Conservation (phyloP, 257 asterid species). For the Nyctanthes arbortristis region DNA sequence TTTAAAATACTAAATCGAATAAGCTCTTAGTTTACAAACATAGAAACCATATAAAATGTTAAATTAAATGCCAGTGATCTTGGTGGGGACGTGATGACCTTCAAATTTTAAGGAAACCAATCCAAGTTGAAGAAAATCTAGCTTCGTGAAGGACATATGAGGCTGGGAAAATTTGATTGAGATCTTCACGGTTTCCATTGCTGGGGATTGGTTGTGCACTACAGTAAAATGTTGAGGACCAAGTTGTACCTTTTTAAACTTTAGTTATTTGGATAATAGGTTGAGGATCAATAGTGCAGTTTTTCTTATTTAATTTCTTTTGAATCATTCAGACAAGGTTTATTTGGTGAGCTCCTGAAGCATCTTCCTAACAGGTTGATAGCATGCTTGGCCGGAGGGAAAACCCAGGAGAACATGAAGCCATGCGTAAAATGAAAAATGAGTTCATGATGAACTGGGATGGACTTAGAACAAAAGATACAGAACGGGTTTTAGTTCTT, state of each 20-base stretch:
- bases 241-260: too few relatives aligned
- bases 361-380: constrained; percentile 61
- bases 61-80: too few relatives aligned
- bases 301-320: not conserved
- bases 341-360: not conserved
- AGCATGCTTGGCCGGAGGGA: constrained; percentile 96
- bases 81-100: too few relatives aligned
- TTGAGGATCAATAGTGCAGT: not conserved
- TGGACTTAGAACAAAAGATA: constrained; percentile 89
- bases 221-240: not conserved
- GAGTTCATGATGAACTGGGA: constrained; percentile 99
- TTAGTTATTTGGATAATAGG: not conserved
- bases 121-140: not conserved
- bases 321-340: not conserved
- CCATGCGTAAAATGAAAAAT: constrained; percentile 98
- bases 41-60: too few relatives aligned
- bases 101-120: not conserved
- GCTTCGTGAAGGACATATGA: not conserved
- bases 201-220: not conserved
- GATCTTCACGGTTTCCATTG: not conserved
- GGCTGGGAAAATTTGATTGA: not conserved
- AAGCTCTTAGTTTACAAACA: too few relatives aligned
- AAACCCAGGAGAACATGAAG: constrained; percentile 92
- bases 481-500: constrained; percentile 86
- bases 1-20: too few relatives aligned